Conservation (phyloP, 169 alveolate species). For the Eimeria sp. region DNA sequence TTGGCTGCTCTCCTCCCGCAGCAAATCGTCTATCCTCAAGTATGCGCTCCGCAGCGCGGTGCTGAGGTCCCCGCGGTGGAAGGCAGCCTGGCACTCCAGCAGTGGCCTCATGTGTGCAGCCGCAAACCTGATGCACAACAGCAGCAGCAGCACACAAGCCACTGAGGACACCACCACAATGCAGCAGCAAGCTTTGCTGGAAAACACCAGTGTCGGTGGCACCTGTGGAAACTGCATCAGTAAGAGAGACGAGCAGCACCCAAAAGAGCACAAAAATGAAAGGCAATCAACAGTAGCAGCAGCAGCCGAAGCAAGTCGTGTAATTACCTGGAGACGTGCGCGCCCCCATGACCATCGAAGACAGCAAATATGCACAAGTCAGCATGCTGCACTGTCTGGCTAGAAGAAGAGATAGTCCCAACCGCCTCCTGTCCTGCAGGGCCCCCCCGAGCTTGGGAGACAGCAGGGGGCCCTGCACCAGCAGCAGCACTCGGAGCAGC, state of each 20-base stretch:
- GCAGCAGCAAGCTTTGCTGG: conserved; percentile 3
- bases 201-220: neutral
- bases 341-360: conserved; percentile 84
- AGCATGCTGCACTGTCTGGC: conserved; percentile 93
- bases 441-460: conserved; percentile 22
- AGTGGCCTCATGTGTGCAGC: conserved; percentile 64
- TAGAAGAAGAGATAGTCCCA: neutral
- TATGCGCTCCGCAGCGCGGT: conserved; percentile 79
- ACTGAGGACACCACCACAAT: neutral
- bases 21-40: conserved; percentile 57
- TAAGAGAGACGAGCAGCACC: neutral
- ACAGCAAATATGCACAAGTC: conserved; percentile 94
- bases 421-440: neutral
- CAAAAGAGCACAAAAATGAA: neutral
- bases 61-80: conserved; percentile 68
- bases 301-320: neutral
- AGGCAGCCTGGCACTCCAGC: conserved; percentile 52
- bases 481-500: conserved; percentile 42
- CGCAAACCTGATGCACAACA: conserved; percentile 63
- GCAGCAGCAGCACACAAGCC: conserved; percentile 2
- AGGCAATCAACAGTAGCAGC: conserved; percentile 14
- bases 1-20: conserved; percentile 70
- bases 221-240: neutral
- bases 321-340: conserved; percentile 77
- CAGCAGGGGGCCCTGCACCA: conserved; percentile 7